Evolutionary conservation across 208 protist species (phyloP), one percentile per base, ranked within the genome.

Genomic region (Porcisia hertigi): DNA sequence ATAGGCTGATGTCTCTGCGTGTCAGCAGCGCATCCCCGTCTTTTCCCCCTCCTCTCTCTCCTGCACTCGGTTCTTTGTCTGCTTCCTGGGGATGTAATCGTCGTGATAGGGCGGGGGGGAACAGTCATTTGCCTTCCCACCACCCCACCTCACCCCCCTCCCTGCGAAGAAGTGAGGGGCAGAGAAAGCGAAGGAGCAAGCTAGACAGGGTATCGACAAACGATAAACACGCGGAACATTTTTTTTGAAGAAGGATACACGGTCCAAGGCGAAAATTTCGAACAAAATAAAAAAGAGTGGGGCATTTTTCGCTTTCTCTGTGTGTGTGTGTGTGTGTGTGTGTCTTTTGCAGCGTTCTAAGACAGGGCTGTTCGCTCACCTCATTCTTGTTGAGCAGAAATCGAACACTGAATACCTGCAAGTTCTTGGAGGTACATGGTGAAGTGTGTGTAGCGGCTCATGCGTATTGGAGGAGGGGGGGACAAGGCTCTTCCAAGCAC

Each of bases 281-380:
- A 52, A 12, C 5, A 52, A 52, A 52, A 14, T 52, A 52, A 52
- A 52, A 5, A 14, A 12, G 47, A 52, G 47, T 14, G 47, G 47
- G 5, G 47, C 30, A 52, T 52, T 52, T 52, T 5, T 52, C 11
- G 47, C 47, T 52, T 52, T 52, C 11, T 52, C 47, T 20, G 60
- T 53, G 36, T 30, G n/a, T 53, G 41, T 69, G 64, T 34, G 64
- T 69, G n/a, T 30, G 39, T 62, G 57, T 41, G 59, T 64, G 18
- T 2, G 62, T 67, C 36, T 67, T 30, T 8, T 34, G 6, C 63
- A 67, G 63, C 36, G 9, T 30, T 67, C 9, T 52, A 67, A 11
- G 41, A 30, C 16, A 43, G 25, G 9, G 41, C 23, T 49, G 1
- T 36, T 9, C 47, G 63, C 18, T 4, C 63, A 52, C 25, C 41